Base-by-base conservation (phyloP, 257 asterid genomes). In the Apocynum venetum region DNA sequence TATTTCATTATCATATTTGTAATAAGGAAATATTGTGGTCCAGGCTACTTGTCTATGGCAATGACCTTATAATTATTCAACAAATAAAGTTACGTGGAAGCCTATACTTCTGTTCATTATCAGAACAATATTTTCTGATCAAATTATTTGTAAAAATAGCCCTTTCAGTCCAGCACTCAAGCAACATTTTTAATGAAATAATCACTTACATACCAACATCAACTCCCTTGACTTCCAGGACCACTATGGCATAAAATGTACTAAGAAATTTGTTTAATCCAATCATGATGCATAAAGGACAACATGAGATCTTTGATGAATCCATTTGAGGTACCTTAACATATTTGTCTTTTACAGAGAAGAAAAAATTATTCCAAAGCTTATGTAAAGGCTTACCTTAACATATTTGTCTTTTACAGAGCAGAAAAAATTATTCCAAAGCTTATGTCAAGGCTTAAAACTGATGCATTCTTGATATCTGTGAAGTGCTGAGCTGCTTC, bases 291-390 rank as follows among this genome's bases (percentile, higher is more conserved):
- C 1, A 17, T 8, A 65, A 1, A 40, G 2, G 72, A 66, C 14
- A 66, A 66, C 31, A 40, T 41, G 51, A 66, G 31, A 66, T 40
- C 48, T 66, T 66, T 66, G 49, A 66, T 66, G n/a, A 40, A 66
- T 41, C 49, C 71, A 66, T 3, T 2, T 63, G 2, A 35, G 71
- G 25, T 65, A 12, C 15, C 49, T 71, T 35, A 47, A 70, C 47
- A 61, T 53, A 13, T 20, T 64, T 47, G 71, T 72, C 65, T 8
- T 15, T 31, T 60, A 44, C 61, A 14, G 12, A n/a, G 14, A 61
- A 10, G 35, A 20, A 44, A 14, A 46, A 11, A 47, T 6, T 25
- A 31, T 43, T 49, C 69, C 69, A 20, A 68, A 72, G 51, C 49
- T 74, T 60, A 25, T 6, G 47, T 3, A 14, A 38, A 67, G 47